A percentile compares a stretch with the other conserved stretches of the same genome.
phyloP scores from a whole-genome alignment of 2,329 filamentous ascomycete genomes.

The Fusarium buxicola region DNA sequence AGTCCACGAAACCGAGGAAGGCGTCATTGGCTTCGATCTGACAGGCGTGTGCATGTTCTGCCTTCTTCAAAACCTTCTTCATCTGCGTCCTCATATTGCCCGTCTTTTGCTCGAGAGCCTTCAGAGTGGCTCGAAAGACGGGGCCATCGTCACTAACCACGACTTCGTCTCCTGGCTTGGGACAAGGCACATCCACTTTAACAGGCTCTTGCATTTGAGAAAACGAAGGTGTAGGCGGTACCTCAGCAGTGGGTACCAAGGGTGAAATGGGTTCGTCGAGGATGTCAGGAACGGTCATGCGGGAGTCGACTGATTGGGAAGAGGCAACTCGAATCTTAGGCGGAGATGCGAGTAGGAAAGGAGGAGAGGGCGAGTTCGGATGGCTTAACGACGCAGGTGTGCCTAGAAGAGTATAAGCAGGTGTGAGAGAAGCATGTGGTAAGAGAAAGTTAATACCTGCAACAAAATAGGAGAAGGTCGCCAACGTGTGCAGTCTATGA shows the following conservation, averaged over 20 bases:
- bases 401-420: conserved; percentile 53
- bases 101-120: conserved; percentile 95
- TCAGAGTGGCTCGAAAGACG: conserved; percentile 95
- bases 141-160: conserved; percentile 91
- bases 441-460: conserved; percentile 67
- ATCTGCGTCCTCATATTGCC: conserved; percentile 93
- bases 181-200: conserved; percentile 89
- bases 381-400: conserved; percentile 60
- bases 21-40: conserved; percentile 89
- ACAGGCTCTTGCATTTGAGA: conserved; percentile 62
- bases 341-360: conserved; percentile 78
- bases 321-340: conserved; percentile 87
- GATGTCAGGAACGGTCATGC: conserved; percentile 77
- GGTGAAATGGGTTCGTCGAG: conserved; percentile 69
- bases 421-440: conserved; percentile 2
- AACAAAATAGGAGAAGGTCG: conserved; percentile 96
- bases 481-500: conserved; percentile 87
- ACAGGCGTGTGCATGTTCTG: conserved; percentile 86
- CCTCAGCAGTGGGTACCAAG: conserved; percentile 54
- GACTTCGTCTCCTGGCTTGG: conserved; percentile 86
- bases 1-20: conserved; percentile 83
- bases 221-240: conserved; percentile 43
- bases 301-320: conserved; percentile 85
- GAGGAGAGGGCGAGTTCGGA: conserved; percentile 76
- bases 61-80: conserved; percentile 94